These are phyloP conservation scores for Fusarium xylarioides DNA, from an alignment of 2,329 filamentous ascomycete species.

Conservation along the genomic window DNA sequence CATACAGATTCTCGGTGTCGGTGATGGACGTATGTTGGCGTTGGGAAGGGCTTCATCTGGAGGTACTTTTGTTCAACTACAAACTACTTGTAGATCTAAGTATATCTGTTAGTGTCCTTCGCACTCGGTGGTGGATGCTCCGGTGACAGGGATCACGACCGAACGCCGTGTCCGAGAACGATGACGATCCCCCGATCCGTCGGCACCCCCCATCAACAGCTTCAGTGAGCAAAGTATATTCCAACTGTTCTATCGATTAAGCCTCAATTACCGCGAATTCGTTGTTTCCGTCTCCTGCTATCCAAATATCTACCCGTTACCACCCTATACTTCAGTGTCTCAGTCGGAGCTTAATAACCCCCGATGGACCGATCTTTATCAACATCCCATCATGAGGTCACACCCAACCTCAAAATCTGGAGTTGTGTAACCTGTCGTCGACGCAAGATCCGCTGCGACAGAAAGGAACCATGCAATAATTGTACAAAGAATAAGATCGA, in stretches of 20 bases:
- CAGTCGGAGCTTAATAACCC: slow-evolving; percentile 22
- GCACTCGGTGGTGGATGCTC: not conserved
- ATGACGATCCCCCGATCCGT: slow-evolving; percentile 30
- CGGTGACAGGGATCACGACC: slow-evolving; percentile 35
- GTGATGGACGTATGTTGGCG: not conserved
- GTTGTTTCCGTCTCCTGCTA: not conserved
- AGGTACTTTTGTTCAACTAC: accelerated
- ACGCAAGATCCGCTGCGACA: slow-evolving; percentile 45
- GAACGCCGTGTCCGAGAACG: slow-evolving; percentile 44
- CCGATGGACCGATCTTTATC: slow-evolving; percentile 29
- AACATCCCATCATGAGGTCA: slow-evolving; percentile 7
- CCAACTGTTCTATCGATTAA: not conserved
- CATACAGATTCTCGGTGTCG: slow-evolving; percentile 4
- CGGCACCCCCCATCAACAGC: not conserved
- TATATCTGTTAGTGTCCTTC: slow-evolving; percentile 16
- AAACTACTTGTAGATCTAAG: accelerated
- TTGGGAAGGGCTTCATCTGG: not conserved
- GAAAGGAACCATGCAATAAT: slow-evolving; percentile 43
- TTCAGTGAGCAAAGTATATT: not conserved
- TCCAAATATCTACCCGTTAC: not conserved
- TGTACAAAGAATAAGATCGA: slow-evolving; percentile 41
- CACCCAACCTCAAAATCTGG: slow-evolving; percentile 41
- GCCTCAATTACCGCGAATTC: not conserved
- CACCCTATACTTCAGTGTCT: not conserved
- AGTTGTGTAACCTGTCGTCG: slow-evolving; percentile 46